Percentiles rank a stretch among this genome's conserved stretches.
These are phyloP conservation scores for Phytophthora sp. DNA, from an alignment of 352 stramenopile species.

Conservation along the genomic window DNA sequence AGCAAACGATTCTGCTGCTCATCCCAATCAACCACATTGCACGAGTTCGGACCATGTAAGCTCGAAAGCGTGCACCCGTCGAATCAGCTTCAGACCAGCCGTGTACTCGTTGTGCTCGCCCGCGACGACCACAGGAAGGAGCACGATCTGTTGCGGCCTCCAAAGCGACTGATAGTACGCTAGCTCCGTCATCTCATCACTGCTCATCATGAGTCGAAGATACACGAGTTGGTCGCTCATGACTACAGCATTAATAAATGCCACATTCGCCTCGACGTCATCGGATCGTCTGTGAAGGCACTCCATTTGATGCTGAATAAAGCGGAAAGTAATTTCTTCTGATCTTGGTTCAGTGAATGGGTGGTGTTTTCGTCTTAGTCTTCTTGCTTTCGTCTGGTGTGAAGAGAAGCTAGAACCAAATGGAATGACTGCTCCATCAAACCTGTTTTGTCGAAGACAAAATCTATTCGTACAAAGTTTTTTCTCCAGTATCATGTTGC, in stretches of 20 bases:
- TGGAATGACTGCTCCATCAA: background rate
- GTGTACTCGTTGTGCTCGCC: conserved; percentile 7
- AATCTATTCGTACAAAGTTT: too few relatives aligned
- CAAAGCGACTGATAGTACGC: conserved; percentile 19
- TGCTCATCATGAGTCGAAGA: background rate
- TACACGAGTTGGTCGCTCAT: conserved; percentile 44
- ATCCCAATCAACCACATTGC: conserved; percentile 19
- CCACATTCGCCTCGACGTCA: conserved; percentile 23
- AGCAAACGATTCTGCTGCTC: background rate
- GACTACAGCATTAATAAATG: conserved; percentile 38
- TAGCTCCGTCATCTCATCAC: background rate
- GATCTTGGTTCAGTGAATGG: too few relatives aligned
- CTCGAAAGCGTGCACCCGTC: background rate
- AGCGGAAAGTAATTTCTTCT: conserved; percentile 1
- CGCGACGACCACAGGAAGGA: conserved; percentile 7
- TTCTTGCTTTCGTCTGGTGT: background rate
- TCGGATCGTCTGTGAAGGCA: conserved; percentile 6
- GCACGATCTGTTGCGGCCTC: conserved; percentile 1
- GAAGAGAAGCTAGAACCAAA: background rate
- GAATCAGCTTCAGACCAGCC: conserved; percentile 1
- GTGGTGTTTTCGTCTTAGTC: too few relatives aligned
- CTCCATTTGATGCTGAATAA: conserved; percentile 24
- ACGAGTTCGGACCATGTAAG: conserved; percentile 26
- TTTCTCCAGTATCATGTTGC: background rate
- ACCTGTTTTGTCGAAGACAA: background rate